Percentiles rank a stretch among this genome's conserved stretches.
These are phyloP conservation scores for Tephrocybe sp. DNA, from an alignment of 768 basidiomycete species.

Conservation along the genomic window DNA sequence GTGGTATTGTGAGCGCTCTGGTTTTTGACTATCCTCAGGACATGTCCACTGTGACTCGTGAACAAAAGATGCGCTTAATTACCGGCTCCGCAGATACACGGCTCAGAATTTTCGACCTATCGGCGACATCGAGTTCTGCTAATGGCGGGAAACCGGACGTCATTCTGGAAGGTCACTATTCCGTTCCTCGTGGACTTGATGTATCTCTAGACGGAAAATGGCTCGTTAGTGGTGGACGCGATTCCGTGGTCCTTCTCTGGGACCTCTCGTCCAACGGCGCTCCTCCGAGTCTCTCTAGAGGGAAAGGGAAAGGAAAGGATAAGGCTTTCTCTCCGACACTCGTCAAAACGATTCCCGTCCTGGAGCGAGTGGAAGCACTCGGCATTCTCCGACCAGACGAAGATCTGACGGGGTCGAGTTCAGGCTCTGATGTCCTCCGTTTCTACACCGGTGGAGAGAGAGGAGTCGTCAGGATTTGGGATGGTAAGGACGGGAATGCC, in stretches of 20 bases:
- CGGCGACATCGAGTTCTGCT: conserved; percentile 57
- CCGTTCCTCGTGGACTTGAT: conserved; percentile 89
- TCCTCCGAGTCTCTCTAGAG: conserved; percentile 18
- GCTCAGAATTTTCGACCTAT: conserved; percentile 90
- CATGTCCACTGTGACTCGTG: conserved; percentile 44
- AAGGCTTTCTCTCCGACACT: conserved; percentile 55
- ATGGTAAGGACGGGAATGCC: conserved; percentile 64
- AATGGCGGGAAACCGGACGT: conserved; percentile 65
- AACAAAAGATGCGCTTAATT: conserved; percentile 72
- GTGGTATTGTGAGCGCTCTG: conserved; percentile 94
- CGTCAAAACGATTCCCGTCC: conserved; percentile 75
- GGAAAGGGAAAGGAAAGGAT: conserved; percentile 51
- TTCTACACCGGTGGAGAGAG: conserved; percentile 94
- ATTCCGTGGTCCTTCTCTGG: conserved; percentile 93
- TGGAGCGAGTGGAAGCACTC: conserved; percentile 87
- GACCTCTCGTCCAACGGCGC: conserved; percentile 54
- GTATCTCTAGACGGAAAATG: conserved; percentile 84
- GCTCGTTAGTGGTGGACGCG: conserved; percentile 89
- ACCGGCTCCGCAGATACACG: conserved; percentile 92
- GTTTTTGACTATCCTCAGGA: conserved; percentile 79
- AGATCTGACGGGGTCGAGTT: conserved; percentile 42
- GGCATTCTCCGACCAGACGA: conserved; percentile 64
- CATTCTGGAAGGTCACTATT: conserved; percentile 93
- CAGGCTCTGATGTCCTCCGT: conserved; percentile 42
- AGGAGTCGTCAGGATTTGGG: conserved; percentile 85